Percentiles rank a stretch among this genome's conserved stretches.
phyloP scores from a whole-genome alignment of 1,139 yeast species.

The Geotrichum europaeum region DNA sequence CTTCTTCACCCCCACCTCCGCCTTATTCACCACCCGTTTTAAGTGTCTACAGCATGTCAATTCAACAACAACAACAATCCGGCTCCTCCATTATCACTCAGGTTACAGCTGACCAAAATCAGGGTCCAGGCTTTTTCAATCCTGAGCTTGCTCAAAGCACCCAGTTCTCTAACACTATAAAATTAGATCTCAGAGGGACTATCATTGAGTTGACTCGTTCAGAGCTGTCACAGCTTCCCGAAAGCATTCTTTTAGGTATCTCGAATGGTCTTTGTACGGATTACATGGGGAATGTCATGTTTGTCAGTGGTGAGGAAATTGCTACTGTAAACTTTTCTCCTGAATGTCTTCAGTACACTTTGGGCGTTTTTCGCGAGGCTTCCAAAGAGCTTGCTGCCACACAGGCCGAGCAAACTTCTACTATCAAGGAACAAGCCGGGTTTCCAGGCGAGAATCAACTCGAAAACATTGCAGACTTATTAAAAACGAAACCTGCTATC shows the following conservation, averaged over 20 bases:
- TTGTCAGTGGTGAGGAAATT: slow-evolving; percentile 51
- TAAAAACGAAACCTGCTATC: slow-evolving; percentile 80
- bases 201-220: slow-evolving; percentile 71
- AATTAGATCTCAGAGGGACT: slow-evolving; percentile 58
- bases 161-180: slow-evolving; percentile 9
- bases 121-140: slow-evolving; percentile 12
- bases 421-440: not conserved
- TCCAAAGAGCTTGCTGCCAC: slow-evolving; percentile 58
- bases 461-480: slow-evolving; percentile 46
- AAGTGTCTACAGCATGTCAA: slow-evolving; percentile 26
- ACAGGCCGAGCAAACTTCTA: not conserved
- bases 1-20: slow-evolving; percentile 25
- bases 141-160: not conserved
- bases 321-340: slow-evolving; percentile 67
- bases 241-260: slow-evolving; percentile 77
- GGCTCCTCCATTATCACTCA: slow-evolving; percentile 32
- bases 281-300: slow-evolving; percentile 78
- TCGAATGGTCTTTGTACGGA: slow-evolving; percentile 69
- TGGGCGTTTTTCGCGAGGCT: slow-evolving; percentile 55
- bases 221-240: slow-evolving; percentile 87
- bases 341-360: slow-evolving; percentile 73
- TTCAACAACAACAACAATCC: slow-evolving; percentile 20
- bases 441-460: not conserved
- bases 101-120: slow-evolving; percentile 23
- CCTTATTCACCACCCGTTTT: slow-evolving; percentile 30